Evolutionary conservation across 352 stramenopile genomes (phyloP), one percentile per base, ranked within the genome.

Genomic region (Thraustochytrium sp.): DNA sequence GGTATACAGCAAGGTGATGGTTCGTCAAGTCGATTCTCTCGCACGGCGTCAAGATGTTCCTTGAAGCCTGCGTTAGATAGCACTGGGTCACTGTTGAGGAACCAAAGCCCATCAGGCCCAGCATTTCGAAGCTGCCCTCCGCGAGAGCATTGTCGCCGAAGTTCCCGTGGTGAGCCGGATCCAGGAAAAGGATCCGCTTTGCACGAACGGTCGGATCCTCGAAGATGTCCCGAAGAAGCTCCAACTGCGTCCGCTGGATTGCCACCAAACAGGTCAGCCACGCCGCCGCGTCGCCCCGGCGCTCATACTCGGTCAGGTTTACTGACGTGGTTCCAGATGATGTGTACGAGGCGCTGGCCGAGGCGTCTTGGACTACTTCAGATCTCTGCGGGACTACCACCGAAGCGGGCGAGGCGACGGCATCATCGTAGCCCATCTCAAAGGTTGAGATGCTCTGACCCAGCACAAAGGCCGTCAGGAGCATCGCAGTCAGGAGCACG

Each of bases 71-170:
- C n/a, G 9, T 9, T 38, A 31, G 11, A n/a, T 9, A 9, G 59
- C 59, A 72, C 59, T 72, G 59, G 8, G 59, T 72, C 8, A 29
- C 42, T n/a, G 59, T 40, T 3, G 11, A 31, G n/a, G 59, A 72
- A 3, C 59, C 59, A 48, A 49, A 72, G 11, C 59, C 59, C 59
- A 72, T 72, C 21, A 16, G 59, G 8, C 59, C 59, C 59, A 72
- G 29, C 11, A 72, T 31, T n/a, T 72, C 16, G 59, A 31, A 29
- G 11, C 11, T 29, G 11, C 59, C 59, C 23, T 72, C 8, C 18
- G 59, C 8, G 3, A 72, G 59, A 4, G 59, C 59, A n/a, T 54
- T 72, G n/a, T 72, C 59, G n/a, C 59, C 59, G n/a, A 72, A 72
- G 23, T 72, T 72, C 5, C 3, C 38, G 59, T 72, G 59, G 59